phyloP scores from a whole-genome alignment of 2,329 filamentous ascomycete genomes.

The Sporothrix brunneoviolacea region DNA sequence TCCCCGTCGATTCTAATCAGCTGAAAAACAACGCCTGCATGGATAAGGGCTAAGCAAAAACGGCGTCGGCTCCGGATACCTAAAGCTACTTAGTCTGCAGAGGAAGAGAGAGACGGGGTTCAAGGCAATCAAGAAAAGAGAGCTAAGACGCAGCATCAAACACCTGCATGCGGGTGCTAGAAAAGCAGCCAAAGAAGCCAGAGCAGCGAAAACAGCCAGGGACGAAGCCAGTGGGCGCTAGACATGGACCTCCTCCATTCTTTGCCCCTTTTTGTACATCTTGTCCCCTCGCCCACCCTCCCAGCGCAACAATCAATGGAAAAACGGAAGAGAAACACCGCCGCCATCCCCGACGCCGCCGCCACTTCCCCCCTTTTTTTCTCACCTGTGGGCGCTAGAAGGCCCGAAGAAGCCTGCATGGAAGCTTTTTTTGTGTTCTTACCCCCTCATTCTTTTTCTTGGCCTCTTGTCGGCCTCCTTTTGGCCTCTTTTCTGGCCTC shows the following conservation, averaged over 20 bases:
- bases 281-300: constrained; percentile 8
- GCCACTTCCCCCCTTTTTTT: background rate
- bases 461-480: background rate
- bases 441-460: background rate
- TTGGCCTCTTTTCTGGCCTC: no score
- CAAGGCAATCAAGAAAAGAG: background rate
- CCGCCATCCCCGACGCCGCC: constrained; percentile 6
- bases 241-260: background rate
- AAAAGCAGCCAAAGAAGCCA: background rate
- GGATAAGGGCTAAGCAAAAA: no score
- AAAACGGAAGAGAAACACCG: background rate
- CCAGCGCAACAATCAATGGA: no score
- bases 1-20: no score
- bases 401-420: constrained; percentile 30
- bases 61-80: constrained; percentile 9
- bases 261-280: constrained; percentile 6
- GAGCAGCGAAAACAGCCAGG: background rate
- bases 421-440: constrained; percentile 24
- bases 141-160: no score
- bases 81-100: constrained; percentile 1
- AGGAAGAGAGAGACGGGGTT: background rate
- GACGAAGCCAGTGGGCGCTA: background rate
- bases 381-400: constrained; percentile 26
- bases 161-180: no score
- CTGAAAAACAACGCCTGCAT: no score